Percentiles rank a stretch among this genome's conserved stretches.
Conservation (phyloP, 345 rosid genomes). For the Populus pruinosa region DNA sequence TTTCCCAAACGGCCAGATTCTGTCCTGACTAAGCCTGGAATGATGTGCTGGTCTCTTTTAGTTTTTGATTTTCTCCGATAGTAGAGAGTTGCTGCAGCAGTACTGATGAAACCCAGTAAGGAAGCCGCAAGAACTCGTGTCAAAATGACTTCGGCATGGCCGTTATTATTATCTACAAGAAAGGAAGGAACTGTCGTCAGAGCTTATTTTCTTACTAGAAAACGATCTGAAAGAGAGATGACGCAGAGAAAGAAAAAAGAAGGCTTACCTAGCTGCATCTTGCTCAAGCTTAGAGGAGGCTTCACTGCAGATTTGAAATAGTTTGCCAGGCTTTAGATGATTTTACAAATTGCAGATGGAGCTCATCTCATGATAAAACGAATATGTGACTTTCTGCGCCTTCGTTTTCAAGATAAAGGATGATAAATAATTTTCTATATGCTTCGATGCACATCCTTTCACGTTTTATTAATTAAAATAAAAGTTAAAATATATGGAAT, state of each 20-base stretch:
- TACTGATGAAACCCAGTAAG: constrained; percentile 23
- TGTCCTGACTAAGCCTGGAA: constrained; percentile 43
- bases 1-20: constrained; percentile 53
- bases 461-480: no score
- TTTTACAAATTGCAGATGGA: no score
- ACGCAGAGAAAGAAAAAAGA: neutral
- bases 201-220: no score
- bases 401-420: no score
- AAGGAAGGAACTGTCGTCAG: neutral
- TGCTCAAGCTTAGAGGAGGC: neutral
- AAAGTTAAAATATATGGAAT: no score
- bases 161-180: neutral
- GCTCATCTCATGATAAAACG: no score
- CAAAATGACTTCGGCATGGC: constrained; percentile 20
- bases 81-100: constrained; percentile 17
- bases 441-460: no score
- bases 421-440: no score
- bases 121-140: constrained; percentile 29
- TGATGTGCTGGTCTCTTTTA: constrained; percentile 11
- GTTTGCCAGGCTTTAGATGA: no score
- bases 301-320: no score
- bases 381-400: no score
- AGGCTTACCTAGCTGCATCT: neutral
- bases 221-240: neutral
- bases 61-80: constrained; percentile 20